Conservation (phyloP, 148 eudicot genomes). For the Vaccinium myrtillus region DNA sequence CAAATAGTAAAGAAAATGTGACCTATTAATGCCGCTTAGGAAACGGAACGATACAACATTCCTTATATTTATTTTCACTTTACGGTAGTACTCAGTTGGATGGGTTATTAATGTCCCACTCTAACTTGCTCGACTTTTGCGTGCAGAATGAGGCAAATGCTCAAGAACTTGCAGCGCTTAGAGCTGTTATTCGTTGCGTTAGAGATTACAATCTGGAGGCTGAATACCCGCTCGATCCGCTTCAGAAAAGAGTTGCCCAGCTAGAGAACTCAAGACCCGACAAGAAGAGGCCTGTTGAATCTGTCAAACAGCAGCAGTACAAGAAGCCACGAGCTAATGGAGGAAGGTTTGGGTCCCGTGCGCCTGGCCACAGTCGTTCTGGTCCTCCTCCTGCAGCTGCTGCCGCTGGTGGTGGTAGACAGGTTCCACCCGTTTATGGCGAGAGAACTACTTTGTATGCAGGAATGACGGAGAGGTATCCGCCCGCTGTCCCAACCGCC, state of each 20-base stretch:
- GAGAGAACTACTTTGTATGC: constrained; percentile 21
- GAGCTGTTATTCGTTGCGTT: constrained; percentile 40
- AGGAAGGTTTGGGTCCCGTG: constrained; percentile 20
- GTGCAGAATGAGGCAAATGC: constrained; percentile 44
- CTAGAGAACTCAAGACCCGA: constrained; percentile 46
- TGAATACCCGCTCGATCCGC: constrained; percentile 56
- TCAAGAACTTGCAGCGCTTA: constrained; percentile 54
- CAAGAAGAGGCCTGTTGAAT: constrained; percentile 37
- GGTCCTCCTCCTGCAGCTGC: constrained; percentile 13
- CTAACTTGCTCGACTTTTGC: background rate
- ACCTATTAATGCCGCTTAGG: background rate
- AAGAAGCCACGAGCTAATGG: constrained; percentile 39
- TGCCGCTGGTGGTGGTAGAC: constrained; percentile 9
- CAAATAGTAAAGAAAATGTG: background rate
- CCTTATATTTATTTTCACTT: background rate
- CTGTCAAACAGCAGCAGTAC: constrained; percentile 27
- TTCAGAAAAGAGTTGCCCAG: constrained; percentile 49
- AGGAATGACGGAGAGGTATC: constrained; percentile 28
- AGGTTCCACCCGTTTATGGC: constrained; percentile 17
- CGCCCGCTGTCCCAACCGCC: constrained; percentile 23
- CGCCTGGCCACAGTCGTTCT: constrained; percentile 19
- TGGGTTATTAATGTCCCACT: background rate
- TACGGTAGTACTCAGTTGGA: background rate
- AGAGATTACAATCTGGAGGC: constrained; percentile 46
- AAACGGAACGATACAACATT: background rate